Evolutionary conservation across 768 basidiomycete species (phyloP), one percentile per base, ranked within the genome.

Genomic region (Tricholoma hemisulphureum): DNA sequence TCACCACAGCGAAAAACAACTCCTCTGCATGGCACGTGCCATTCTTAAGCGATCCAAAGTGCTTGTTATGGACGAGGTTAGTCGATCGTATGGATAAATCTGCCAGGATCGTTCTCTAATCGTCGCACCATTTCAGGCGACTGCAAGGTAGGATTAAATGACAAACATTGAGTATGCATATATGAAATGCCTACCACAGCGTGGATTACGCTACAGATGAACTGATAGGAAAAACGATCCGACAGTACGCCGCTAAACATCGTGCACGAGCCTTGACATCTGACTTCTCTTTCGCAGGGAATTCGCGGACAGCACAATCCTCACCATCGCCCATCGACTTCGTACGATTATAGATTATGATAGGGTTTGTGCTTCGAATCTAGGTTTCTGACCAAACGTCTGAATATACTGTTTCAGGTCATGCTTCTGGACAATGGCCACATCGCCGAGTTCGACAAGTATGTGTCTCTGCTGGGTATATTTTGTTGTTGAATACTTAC

Each of bases 161-260:
- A 34, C 18, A 20, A 6, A 13, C 10, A 41, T 6, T 5, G 4
- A 41, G 31, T 56, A 51, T 11, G 9, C 11, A 13, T 14, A 35
- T 14, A 16, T 16, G 45, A 16, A 51, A 28, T 24, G 4, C 32
- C 24, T 23, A 50, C 14, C 46, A 16, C 16, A 86, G 84, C 59
- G 91, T 91, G 48, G 90, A 92, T 68, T 91, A 93, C 68, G 91
- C 91, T 20, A 94, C 93, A 0, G 93, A 95, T 67, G 91, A 93
- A 66, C 78, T 94, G 3, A 95, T 92, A 63, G 80, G 87, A 34
- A 88, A 88, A 67, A 91, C 89, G 3, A 92, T 92, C 43, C 74
- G 88, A 75, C 83, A 86, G 91, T 92, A 66, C 67, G 86, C 76
- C 9, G 48, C 4, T 5, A 24, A 26, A 31, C 18, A n/a, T n/a